Conservation (phyloP, 208 protist species). For the Trypanosoma platydactyli region DNA sequence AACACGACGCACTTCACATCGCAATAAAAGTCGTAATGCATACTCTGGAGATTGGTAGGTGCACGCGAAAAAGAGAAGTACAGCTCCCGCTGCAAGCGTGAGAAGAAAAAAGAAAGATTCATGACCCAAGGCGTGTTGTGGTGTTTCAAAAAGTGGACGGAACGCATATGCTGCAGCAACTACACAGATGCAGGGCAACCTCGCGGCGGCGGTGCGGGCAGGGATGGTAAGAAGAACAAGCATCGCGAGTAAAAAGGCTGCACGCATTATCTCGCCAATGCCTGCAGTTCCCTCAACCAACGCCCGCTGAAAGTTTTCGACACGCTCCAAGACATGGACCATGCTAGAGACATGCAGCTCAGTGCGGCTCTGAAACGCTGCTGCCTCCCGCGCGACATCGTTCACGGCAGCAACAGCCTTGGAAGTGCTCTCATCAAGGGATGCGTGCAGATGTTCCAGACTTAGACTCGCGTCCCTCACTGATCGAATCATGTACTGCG, state of each 20-base stretch:
- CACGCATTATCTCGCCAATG: constrained; percentile 26
- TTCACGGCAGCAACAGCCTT: constrained; percentile 15
- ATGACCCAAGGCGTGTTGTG: constrained; percentile 18
- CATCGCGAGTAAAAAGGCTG: constrained; percentile 16
- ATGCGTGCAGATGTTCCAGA: constrained; percentile 12
- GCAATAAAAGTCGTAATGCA: constrained; percentile 34
- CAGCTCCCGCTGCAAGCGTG: constrained; percentile 19
- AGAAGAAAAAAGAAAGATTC: constrained; percentile 29
- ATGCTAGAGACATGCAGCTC: constrained; percentile 56
- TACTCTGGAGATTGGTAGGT: constrained; percentile 29
- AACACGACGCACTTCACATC: constrained; percentile 37
- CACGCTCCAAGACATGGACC: constrained; percentile 39
- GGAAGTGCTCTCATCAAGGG: constrained; percentile 20
- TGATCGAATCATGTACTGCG: constrained; percentile 30
- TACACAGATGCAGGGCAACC: constrained; percentile 47
- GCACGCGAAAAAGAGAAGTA: constrained; percentile 26
- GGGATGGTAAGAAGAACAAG: constrained; percentile 45
- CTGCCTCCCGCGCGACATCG: constrained; percentile 26
- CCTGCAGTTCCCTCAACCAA: constrained; percentile 39
- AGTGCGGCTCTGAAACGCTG: constrained; percentile 40
- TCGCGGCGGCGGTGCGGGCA: constrained; percentile 46
- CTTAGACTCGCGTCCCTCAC: constrained; percentile 31
- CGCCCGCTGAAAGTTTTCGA: constrained; percentile 47
- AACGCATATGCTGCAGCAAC: constrained; percentile 32
- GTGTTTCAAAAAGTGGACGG: constrained; percentile 30